Percentiles rank a stretch among this genome's conserved stretches.
Evolutionary conservation across 495 filamentous ascomycete genomes (phyloP).

Genomic region (Hypoxylon subgilvum): DNA sequence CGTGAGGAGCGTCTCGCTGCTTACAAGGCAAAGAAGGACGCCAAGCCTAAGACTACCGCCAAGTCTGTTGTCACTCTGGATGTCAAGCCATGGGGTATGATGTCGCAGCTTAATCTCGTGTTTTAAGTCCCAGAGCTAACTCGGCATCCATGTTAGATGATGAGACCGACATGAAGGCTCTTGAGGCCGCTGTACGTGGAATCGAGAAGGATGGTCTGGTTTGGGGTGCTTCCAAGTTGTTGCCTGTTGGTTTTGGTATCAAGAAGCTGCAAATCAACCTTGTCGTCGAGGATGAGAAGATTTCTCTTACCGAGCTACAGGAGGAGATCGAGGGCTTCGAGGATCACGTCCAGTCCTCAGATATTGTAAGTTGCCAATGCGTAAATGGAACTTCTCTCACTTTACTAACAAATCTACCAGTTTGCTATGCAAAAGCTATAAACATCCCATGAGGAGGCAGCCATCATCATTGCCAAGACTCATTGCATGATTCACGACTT

Average conservation of each 20-base stretch:
- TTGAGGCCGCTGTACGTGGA: slow-evolving; percentile 81
- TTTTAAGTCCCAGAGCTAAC: slow-evolving; percentile 33
- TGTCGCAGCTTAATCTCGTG: not conserved
- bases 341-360: slow-evolving; percentile 96
- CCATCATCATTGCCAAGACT: slow-evolving; percentile 8
- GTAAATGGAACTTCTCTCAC: not conserved
- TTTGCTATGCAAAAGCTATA: slow-evolving; percentile 93
- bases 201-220: slow-evolving; percentile 94
- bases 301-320: slow-evolving; percentile 87
- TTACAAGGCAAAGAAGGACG: slow-evolving; percentile 97
- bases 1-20: slow-evolving; percentile 88
- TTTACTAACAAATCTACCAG: slow-evolving; percentile 41
- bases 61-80: slow-evolving; percentile 96
- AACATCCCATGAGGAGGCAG: slow-evolving; percentile 34
- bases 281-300: slow-evolving; percentile 96
- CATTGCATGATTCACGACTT: slow-evolving; percentile 40
- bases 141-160: slow-evolving; percentile 65
- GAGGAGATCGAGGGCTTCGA: slow-evolving; percentile 79
- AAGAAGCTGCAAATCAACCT: slow-evolving; percentile 99
- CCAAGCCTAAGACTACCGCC: slow-evolving; percentile 84
- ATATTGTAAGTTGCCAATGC: slow-evolving; percentile 67
- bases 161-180: slow-evolving; percentile 84
- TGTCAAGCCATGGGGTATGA: slow-evolving; percentile 98
- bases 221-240: slow-evolving; percentile 92
- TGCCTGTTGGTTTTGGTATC: slow-evolving; percentile 93